A percentile compares a stretch with the other conserved stretches of the same genome.
Evolutionary conservation across 495 filamentous ascomycete genomes (phyloP).

Genomic region (Cercophora scortea): DNA sequence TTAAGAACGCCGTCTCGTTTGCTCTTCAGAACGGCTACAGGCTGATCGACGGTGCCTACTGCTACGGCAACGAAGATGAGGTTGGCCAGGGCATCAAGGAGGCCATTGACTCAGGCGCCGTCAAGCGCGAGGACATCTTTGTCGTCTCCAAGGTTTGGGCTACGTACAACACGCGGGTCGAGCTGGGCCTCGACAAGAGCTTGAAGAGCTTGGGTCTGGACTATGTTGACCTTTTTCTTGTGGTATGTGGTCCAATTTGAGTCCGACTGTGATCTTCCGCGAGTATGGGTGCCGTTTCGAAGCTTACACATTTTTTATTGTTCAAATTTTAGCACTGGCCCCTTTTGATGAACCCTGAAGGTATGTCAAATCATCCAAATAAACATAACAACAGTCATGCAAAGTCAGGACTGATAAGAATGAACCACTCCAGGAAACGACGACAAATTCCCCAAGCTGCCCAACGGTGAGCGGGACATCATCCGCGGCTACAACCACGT

Average conservation of each 20-base stretch:
- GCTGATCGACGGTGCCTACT: conserved; percentile 53
- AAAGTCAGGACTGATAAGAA: background rate
- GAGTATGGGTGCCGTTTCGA: background rate
- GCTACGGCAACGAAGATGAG: conserved; percentile 53
- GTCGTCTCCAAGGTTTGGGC: conserved; percentile 81
- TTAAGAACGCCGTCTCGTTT: conserved; percentile 42
- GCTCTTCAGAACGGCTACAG: conserved; percentile 58
- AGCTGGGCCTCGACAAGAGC: conserved; percentile 60
- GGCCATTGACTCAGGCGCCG: conserved; percentile 57
- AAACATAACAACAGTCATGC: background rate
- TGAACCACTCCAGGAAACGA: conserved; percentile 50
- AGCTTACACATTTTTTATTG: conserved; percentile 15
- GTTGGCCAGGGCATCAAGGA: conserved; percentile 49
- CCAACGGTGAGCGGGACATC: conserved; percentile 64
- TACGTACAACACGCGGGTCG: conserved; percentile 62
- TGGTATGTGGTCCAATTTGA: conserved; percentile 15
- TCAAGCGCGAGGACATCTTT: conserved; percentile 73
- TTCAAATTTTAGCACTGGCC: conserved; percentile 60
- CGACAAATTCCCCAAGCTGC: conserved; percentile 63
- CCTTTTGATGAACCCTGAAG: conserved; percentile 69
- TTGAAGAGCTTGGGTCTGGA: conserved; percentile 64
- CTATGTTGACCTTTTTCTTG: conserved; percentile 76
- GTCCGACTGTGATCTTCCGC: background rate
- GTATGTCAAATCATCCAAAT: conserved; percentile 25
- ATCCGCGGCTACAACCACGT: conserved; percentile 56